Percentiles rank a stretch among this genome's conserved stretches.
phyloP scores from a whole-genome alignment of 2,329 filamentous ascomycete species.

The Penicillium sp. region DNA sequence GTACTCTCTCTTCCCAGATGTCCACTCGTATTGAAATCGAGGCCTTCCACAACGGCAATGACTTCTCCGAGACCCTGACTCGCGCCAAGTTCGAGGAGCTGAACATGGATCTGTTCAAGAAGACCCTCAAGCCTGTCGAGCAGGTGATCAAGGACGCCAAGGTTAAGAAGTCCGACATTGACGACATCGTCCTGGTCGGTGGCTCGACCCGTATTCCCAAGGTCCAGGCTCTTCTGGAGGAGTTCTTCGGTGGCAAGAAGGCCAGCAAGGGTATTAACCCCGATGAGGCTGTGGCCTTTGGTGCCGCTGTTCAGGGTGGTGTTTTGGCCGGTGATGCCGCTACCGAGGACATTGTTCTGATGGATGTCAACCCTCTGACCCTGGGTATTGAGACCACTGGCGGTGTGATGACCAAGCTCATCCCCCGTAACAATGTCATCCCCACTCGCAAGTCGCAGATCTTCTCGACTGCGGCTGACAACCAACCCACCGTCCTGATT shows the following conservation, averaged over 20 bases:
- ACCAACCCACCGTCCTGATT: slow-evolving; percentile 92
- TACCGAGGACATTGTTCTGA: slow-evolving; percentile 75
- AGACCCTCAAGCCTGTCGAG: slow-evolving; percentile 96
- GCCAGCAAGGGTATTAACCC: slow-evolving; percentile 99
- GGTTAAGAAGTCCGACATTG: slow-evolving; percentile 88
- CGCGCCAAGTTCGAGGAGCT: slow-evolving; percentile 99
- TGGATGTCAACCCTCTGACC: slow-evolving; percentile 95
- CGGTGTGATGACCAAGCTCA: slow-evolving; percentile 96
- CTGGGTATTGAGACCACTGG: slow-evolving; percentile 97
- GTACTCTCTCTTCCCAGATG: slow-evolving; percentile 90
- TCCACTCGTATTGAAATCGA: slow-evolving; percentile 94
- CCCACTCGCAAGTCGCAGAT: slow-evolving; percentile 96
- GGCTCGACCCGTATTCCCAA: slow-evolving; percentile 99
- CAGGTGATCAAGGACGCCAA: slow-evolving; percentile 98
- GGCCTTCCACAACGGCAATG: slow-evolving; percentile 90
- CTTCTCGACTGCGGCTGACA: slow-evolving; percentile 93
- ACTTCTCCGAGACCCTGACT: slow-evolving; percentile 97
- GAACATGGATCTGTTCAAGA: slow-evolving; percentile 99
- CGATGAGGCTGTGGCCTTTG: slow-evolving; percentile 96
- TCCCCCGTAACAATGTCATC: slow-evolving; percentile 88
- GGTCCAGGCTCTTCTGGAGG: slow-evolving; percentile 89
- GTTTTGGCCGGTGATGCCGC: slow-evolving; percentile 83
- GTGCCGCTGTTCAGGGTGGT: slow-evolving; percentile 95
- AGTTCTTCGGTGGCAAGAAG: slow-evolving; percentile 94
- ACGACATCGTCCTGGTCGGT: slow-evolving; percentile 96